phyloP scores from a whole-genome alignment of 805 yeast genomes.

The Ogataea angusta region DNA sequence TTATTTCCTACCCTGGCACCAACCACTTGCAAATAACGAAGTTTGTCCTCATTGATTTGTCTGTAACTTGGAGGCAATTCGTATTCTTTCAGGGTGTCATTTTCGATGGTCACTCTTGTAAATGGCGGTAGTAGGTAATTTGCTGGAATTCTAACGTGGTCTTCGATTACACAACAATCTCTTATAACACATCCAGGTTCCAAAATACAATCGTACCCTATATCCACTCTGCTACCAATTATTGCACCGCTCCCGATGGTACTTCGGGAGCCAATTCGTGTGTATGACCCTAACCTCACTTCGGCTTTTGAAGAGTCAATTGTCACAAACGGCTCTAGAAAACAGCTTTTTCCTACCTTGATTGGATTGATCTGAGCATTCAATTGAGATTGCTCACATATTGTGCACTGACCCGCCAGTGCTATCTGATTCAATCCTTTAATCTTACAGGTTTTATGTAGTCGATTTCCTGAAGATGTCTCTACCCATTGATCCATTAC shows the following conservation, averaged over 20 bases:
- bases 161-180: constrained; percentile 49
- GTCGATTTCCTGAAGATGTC: constrained; percentile 49
- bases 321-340: constrained; percentile 30
- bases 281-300: constrained; percentile 45
- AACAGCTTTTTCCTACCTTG: constrained; percentile 45
- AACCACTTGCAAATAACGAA: constrained; percentile 4
- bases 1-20: constrained; percentile 1
- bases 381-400: constrained; percentile 33
- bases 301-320: constrained; percentile 35
- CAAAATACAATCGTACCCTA: constrained; percentile 42
- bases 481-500: constrained; percentile 38
- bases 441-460: constrained; percentile 43
- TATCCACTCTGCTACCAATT: constrained; percentile 48
- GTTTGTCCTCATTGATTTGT: constrained; percentile 24
- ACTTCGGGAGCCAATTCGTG: constrained; percentile 38
- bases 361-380: constrained; percentile 19
- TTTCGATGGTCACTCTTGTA: constrained; percentile 35
- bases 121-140: constrained; percentile 50
- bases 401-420: constrained; percentile 46
- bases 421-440: constrained; percentile 41
- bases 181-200: constrained; percentile 39
- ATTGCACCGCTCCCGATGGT: constrained; percentile 32
- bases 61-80: constrained; percentile 29
- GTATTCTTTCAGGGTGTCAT: constrained; percentile 7
- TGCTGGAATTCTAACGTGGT: constrained; percentile 40